phyloP scores from a whole-genome alignment of 441 rosid genomes.

The Populus hybrid region DNA sequence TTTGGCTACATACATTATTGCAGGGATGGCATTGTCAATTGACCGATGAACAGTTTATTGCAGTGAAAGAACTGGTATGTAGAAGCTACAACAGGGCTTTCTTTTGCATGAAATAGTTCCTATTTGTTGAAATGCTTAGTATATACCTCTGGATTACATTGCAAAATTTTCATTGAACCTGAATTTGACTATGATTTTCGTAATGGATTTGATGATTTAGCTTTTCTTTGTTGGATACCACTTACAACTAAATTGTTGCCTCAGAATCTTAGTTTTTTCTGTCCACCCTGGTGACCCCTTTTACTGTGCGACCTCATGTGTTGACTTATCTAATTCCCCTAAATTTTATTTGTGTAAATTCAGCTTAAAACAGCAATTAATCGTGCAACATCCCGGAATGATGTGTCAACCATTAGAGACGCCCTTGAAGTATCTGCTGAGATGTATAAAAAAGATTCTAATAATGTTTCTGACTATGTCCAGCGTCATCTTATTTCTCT shows the following conservation, averaged over 20 bases:
- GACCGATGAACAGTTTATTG: slow-evolving; percentile 93
- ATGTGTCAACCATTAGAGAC: slow-evolving; percentile 78
- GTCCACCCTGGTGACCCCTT: too few relatives aligned
- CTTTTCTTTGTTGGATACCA: too few relatives aligned
- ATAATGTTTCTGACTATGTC: slow-evolving; percentile 87
- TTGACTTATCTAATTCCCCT: background rate
- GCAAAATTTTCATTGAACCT: too few relatives aligned
- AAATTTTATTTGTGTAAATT: slow-evolving; percentile 21
- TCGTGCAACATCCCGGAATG: slow-evolving; percentile 94
- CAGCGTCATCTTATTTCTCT: slow-evolving; percentile 95
- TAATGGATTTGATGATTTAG: too few relatives aligned
- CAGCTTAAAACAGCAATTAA: slow-evolving; percentile 96
- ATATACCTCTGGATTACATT: too few relatives aligned
- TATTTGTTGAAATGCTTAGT: too few relatives aligned
- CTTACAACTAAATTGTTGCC: too few relatives aligned
- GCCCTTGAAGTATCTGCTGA: slow-evolving; percentile 99
- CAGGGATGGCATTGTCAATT: slow-evolving; percentile 93
- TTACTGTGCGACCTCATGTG: background rate
- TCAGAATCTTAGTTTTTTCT: too few relatives aligned
- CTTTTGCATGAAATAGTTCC: too few relatives aligned
- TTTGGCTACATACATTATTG: slow-evolving; percentile 33
- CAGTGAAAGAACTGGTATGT: too few relatives aligned
- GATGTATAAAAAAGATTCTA: slow-evolving; percentile 88
- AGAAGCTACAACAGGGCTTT: too few relatives aligned
- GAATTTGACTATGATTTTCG: too few relatives aligned